phyloP scores from a whole-genome alignment of 2,329 filamentous ascomycete genomes.

The Botrytis aclada region DNA sequence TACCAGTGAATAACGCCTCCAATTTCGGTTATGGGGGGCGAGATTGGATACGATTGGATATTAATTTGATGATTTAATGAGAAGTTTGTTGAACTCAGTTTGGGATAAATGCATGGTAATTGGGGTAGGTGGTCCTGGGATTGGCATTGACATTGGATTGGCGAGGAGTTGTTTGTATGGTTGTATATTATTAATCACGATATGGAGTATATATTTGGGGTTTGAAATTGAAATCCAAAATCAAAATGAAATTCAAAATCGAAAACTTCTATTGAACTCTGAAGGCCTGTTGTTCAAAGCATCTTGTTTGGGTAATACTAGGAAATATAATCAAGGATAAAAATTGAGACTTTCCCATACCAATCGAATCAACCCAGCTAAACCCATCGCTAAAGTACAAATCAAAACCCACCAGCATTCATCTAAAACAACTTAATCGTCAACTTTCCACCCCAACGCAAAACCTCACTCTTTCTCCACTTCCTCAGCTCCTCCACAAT shows the following conservation, averaged over 20 bases:
- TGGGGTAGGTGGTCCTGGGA: neutral
- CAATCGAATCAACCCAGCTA: neutral
- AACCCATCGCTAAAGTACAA: neutral
- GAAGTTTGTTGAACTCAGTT: neutral
- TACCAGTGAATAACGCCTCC: too few species aligned
- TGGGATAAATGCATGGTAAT: neutral
- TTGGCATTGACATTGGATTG: neutral
- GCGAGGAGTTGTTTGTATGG: neutral
- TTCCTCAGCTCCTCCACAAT: conserved; percentile 26
- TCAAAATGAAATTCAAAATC: neutral
- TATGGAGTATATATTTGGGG: neutral
- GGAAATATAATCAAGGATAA: neutral
- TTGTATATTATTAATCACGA: neutral
- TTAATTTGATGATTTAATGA: neutral
- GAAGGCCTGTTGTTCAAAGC: neutral
- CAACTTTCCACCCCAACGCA: conserved; percentile 27
- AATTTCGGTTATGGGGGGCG: neutral
- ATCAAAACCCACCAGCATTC: neutral
- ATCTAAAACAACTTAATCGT: conserved; percentile 14
- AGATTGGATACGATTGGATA: too few species aligned
- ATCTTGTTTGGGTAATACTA: neutral
- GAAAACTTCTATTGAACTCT: neutral
- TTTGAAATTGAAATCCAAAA: neutral
- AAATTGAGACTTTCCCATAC: neutral
- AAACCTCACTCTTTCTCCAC: conserved; percentile 20